Evolutionary conservation across 2,329 filamentous ascomycete genomes (phyloP), one percentile per base, ranked within the genome.

Genomic region (Fusarium liriodendri): DNA sequence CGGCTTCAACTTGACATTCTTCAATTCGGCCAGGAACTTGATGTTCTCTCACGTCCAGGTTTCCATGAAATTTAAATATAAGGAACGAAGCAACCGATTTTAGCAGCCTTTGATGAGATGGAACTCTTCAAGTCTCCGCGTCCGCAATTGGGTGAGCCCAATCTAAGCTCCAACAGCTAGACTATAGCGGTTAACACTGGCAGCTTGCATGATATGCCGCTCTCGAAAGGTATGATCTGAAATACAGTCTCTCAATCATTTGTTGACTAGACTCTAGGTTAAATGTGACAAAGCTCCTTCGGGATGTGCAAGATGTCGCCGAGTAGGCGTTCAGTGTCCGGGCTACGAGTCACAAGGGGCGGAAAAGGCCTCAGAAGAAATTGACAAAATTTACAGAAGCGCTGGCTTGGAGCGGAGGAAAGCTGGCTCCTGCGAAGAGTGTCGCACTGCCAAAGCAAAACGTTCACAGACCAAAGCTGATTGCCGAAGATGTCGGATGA

Each of bases 281-380:
- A 54, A 62, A n/a, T 62, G 60, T 29, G 60, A 62, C 32, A 62
- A 38, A 52, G 32, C 22, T 29, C 60, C 60, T 25, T 50, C 60
- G 4, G 42, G 60, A 11, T 62, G 60, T 42, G 60, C 42, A 45
- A 62, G 60, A 52, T 62, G 60, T 37, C 60, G 32, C 42, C 42
- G 32, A 18, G 42, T 54, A 13, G 60, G 60, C 40, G 42, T 54
- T 16, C 40, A 62, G 32, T 62, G 60, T 29, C 60, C 42, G 14
- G 42, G 42, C 27, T 62, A 62, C 29, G 42, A 25, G 16, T 22
- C 42, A 27, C 42, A 47, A 14, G 27, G 29, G 4, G 16, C n/a
- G 18, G 38, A 62, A 18, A 35, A 45, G 29, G 18, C 29, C 9
- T 50, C 59, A 25, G 59, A 62, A 18, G 59, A 62, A 18, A 62